phyloP scores from a whole-genome alignment of 495 filamentous ascomycete species.

The Daldinia vernicosa region DNA sequence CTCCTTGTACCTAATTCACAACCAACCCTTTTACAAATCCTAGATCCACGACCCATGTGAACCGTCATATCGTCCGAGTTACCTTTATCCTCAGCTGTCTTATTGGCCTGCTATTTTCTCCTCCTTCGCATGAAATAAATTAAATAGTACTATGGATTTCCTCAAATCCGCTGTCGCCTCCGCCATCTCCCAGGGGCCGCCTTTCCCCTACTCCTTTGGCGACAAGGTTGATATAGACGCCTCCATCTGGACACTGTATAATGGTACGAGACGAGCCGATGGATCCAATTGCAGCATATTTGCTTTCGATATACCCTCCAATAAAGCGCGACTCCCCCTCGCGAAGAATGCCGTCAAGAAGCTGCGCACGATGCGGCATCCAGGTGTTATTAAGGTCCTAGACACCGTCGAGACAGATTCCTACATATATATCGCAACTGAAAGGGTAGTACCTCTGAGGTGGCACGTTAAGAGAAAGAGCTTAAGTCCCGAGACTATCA shows the following conservation, averaged over 20 bases:
- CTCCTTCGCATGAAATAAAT: conserved; percentile 31
- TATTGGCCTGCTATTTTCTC: background rate
- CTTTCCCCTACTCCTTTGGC: conserved; percentile 90
- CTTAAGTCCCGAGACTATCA: conserved; percentile 85
- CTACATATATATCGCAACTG: conserved; percentile 94
- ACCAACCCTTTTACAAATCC: background rate
- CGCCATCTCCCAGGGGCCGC: conserved; percentile 91
- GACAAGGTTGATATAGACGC: conserved; percentile 88
- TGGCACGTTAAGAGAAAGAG: conserved; percentile 89
- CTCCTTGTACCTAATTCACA: background rate
- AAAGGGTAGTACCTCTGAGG: conserved; percentile 81
- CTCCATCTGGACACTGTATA: conserved; percentile 91
- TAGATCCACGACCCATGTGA: background rate
- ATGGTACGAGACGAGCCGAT: conserved; percentile 92
- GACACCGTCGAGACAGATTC: conserved; percentile 96
- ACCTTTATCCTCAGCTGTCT: background rate
- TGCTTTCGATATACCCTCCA: conserved; percentile 84
- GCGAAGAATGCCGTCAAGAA: conserved; percentile 94
- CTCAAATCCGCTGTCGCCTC: conserved; percentile 96
- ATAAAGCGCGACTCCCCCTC: conserved; percentile 81
- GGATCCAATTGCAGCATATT: conserved; percentile 94
- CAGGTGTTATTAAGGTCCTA: conserved; percentile 89
- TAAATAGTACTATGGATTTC: conserved; percentile 78
- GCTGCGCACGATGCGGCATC: conserved; percentile 88
- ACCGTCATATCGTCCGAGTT: background rate